These are phyloP conservation scores for Linum usitatissimum DNA, from an alignment of 345 rosid species.

Conservation along the genomic window DNA sequence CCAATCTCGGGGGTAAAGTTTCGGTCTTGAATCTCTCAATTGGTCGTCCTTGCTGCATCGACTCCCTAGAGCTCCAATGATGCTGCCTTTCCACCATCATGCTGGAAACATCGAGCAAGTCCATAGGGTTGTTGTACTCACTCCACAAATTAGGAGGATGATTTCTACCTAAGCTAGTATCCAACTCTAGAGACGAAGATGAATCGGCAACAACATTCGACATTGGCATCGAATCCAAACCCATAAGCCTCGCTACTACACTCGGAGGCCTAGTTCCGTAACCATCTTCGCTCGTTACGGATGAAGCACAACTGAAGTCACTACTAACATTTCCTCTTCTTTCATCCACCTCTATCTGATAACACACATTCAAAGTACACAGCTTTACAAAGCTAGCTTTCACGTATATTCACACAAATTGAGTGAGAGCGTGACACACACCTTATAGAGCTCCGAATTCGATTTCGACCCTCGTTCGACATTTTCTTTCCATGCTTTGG, in stretches of 20 bases:
- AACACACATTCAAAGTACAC: conserved; percentile 9
- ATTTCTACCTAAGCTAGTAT: conserved; percentile 22
- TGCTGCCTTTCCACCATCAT: conserved; percentile 22
- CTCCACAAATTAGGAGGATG: conserved; percentile 30
- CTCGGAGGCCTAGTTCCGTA: conserved; percentile 60
- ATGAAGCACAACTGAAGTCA: conserved; percentile 50
- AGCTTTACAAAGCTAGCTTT: conserved; percentile 13
- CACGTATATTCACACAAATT: background rate
- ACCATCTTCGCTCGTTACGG: conserved; percentile 61
- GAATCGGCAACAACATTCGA: conserved; percentile 29
- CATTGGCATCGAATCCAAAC: conserved; percentile 73
- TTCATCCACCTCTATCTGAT: conserved; percentile 42
- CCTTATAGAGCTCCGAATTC: conserved; percentile 23
- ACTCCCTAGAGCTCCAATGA: conserved; percentile 26
- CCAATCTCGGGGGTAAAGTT: conserved; percentile 59
- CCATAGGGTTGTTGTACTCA: conserved; percentile 35
- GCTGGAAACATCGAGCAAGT: conserved; percentile 22
- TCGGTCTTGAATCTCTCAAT: conserved; percentile 77
- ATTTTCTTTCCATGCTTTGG: conserved; percentile 37
- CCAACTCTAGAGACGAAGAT: conserved; percentile 26
- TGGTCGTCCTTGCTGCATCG: conserved; percentile 24
- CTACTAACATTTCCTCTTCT: conserved; percentile 26
- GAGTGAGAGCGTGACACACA: conserved; percentile 5
- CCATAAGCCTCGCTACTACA: conserved; percentile 94
- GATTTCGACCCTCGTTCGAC: conserved; percentile 20